These are phyloP conservation scores for Penicillium sumatraense DNA, from an alignment of 2,329 filamentous ascomycete genomes.

Conservation along the genomic window DNA sequence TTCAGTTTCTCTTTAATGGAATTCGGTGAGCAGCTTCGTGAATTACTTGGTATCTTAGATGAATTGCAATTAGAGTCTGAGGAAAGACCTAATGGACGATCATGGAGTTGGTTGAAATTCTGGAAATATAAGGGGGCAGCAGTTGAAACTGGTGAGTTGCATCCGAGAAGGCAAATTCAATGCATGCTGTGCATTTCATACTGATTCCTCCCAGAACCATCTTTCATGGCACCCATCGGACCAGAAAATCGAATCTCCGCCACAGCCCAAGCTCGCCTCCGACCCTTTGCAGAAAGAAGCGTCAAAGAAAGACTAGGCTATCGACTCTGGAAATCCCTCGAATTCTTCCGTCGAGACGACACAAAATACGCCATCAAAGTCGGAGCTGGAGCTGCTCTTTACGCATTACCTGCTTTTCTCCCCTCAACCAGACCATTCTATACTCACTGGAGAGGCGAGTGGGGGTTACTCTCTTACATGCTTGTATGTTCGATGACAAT, in stretches of 20 bases:
- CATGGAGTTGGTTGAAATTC: conserved; percentile 85
- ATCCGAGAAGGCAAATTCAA: conserved; percentile 25
- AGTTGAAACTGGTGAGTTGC: too few species aligned
- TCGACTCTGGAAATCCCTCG: conserved; percentile 46
- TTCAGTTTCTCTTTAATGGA: conserved; percentile 92
- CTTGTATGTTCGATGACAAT: conserved; percentile 98
- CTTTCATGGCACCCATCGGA: conserved; percentile 2
- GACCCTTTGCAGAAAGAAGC: conserved; percentile 8
- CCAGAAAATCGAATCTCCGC: conserved; percentile 13
- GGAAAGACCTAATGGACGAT: conserved; percentile 64
- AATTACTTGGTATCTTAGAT: conserved; percentile 81
- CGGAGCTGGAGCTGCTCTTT: conserved; percentile 84
- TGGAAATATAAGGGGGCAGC: conserved; percentile 60
- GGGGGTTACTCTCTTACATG: conserved; percentile 97
- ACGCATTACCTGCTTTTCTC: conserved; percentile 87
- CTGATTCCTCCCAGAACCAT: background rate
- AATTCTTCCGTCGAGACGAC: conserved; percentile 66
- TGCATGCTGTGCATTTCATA: background rate
- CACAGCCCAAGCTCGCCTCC: conserved; percentile 4
- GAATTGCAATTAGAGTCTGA: conserved; percentile 74
- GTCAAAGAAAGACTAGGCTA: conserved; percentile 46
- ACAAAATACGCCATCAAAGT: conserved; percentile 88
- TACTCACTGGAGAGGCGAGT: conserved; percentile 89
- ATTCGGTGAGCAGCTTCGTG: conserved; percentile 86
- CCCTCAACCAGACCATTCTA: conserved; percentile 78